These are phyloP conservation scores for Aspergillus olivimuriae DNA, from an alignment of 495 filamentous ascomycete genomes.

Conservation along the genomic window DNA sequence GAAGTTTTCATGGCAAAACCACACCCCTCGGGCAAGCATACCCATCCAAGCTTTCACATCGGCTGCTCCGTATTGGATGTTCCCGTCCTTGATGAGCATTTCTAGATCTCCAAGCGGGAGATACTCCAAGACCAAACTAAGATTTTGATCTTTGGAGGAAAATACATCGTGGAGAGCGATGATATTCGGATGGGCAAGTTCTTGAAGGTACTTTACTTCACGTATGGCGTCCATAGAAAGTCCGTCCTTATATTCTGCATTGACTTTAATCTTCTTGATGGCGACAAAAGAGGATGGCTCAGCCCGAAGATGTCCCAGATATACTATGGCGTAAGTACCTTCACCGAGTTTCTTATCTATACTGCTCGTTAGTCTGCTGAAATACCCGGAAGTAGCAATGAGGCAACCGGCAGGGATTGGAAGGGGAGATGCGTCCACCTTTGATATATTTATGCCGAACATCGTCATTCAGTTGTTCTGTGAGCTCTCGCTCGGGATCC, in stretches of 20 bases:
- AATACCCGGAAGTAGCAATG: too few relatives aligned
- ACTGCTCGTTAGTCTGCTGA: too few relatives aligned
- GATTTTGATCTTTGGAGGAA: slow-evolving; percentile 84
- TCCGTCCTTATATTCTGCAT: slow-evolving; percentile 76
- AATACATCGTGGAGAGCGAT: slow-evolving; percentile 89
- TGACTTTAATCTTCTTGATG: slow-evolving; percentile 98
- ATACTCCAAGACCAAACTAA: slow-evolving; percentile 91
- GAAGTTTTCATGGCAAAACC: slow-evolving; percentile 94
- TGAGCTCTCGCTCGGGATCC: slow-evolving; percentile 50
- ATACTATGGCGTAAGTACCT: slow-evolving; percentile 96
- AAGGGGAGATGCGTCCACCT: slow-evolving; percentile 39
- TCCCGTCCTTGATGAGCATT: slow-evolving; percentile 79
- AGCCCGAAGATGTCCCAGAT: slow-evolving; percentile 67
- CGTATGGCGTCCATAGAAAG: slow-evolving; percentile 90
- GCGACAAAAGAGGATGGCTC: slow-evolving; percentile 70
- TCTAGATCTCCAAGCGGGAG: slow-evolving; percentile 88
- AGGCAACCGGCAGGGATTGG: not conserved
- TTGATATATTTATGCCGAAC: slow-evolving; percentile 85
- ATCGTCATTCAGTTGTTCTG: slow-evolving; percentile 84
- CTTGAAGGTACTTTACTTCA: slow-evolving; percentile 90
- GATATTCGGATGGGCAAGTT: slow-evolving; percentile 93
- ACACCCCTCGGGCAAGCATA: slow-evolving; percentile 87
- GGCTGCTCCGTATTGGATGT: slow-evolving; percentile 67
- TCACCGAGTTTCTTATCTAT: slow-evolving; percentile 85
- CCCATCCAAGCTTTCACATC: slow-evolving; percentile 99